These are phyloP conservation scores for Coffea canephora DNA, from an alignment of 257 asterid species.

Conservation along the genomic window DNA sequence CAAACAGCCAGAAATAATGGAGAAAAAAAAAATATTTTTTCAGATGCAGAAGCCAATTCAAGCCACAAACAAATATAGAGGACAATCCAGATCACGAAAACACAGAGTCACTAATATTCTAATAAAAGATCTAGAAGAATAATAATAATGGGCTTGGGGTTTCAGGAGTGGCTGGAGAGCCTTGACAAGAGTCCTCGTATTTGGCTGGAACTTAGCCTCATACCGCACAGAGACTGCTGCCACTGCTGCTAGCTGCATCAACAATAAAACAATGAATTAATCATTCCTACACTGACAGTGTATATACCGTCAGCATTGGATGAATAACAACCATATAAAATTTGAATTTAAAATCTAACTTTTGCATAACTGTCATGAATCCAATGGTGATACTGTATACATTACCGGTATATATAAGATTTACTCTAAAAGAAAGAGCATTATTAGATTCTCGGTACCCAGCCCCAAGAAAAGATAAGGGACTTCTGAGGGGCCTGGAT, in stretches of 20 bases:
- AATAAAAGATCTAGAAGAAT: slow-evolving; percentile 9
- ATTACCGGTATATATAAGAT: too few species aligned
- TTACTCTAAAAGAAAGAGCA: background rate
- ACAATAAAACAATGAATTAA: slow-evolving; percentile 14
- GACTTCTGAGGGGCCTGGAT: background rate
- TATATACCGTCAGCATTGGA: too few species aligned
- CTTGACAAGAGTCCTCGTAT: slow-evolving; percentile 88
- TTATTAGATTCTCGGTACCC: background rate
- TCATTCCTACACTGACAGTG: too few species aligned
- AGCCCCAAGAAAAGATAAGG: background rate
- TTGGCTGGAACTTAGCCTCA: slow-evolving; percentile 87
- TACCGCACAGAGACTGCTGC: slow-evolving; percentile 90
- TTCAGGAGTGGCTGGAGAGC: slow-evolving; percentile 79
- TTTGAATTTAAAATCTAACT: too few species aligned
- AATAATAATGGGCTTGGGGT: slow-evolving; percentile 39
- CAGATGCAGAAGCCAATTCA: slow-evolving; percentile 3
- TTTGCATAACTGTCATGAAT: too few species aligned
- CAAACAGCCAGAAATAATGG: background rate
- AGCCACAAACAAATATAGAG: background rate
- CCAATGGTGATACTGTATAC: too few species aligned
- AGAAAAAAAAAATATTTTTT: background rate
- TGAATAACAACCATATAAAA: too few species aligned
- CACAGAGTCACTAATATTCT: background rate
- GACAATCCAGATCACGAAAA: background rate
- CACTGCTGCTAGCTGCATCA: slow-evolving; percentile 75